phyloP scores from a whole-genome alignment of 768 basidiomycete species.

The Boletus speciosus region DNA sequence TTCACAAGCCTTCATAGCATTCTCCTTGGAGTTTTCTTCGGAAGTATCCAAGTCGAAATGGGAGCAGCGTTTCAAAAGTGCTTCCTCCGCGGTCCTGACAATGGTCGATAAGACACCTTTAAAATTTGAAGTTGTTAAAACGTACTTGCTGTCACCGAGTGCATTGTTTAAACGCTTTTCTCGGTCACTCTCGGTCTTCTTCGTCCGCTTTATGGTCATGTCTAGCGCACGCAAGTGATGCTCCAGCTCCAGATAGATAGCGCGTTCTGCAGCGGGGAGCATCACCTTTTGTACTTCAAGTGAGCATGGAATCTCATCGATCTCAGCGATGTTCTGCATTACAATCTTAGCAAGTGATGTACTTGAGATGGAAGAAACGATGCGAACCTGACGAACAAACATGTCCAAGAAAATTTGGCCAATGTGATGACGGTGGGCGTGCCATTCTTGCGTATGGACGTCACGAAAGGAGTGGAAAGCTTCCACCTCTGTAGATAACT shows the following conservation, averaged over 20 bases:
- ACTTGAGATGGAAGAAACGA: not conserved
- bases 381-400: constrained; percentile 77
- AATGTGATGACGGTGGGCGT: constrained; percentile 76
- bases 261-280: constrained; percentile 89
- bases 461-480: constrained; percentile 97
- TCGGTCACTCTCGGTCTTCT: constrained; percentile 72
- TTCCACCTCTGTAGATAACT: constrained; percentile 61
- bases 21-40: constrained; percentile 45
- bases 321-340: constrained; percentile 86
- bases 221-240: constrained; percentile 90
- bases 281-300: constrained; percentile 59
- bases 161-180: constrained; percentile 85
- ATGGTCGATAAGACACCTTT: constrained; percentile 1
- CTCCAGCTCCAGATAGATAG: constrained; percentile 92
- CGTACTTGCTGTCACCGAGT: constrained; percentile 82
- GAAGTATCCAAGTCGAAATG: constrained; percentile 85
- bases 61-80: constrained; percentile 90
- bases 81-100: constrained; percentile 81
- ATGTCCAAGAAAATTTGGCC: constrained; percentile 80
- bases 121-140: not conserved
- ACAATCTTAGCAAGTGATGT: constrained; percentile 7
- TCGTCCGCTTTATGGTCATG: constrained; percentile 69
- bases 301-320: constrained; percentile 87
- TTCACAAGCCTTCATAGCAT: constrained; percentile 91
- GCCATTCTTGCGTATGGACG: constrained; percentile 89